A percentile compares a stretch with the other conserved stretches of the same genome.
phyloP scores from a whole-genome alignment of 352 stramenopile species.

The Pythium pyrilobum region DNA sequence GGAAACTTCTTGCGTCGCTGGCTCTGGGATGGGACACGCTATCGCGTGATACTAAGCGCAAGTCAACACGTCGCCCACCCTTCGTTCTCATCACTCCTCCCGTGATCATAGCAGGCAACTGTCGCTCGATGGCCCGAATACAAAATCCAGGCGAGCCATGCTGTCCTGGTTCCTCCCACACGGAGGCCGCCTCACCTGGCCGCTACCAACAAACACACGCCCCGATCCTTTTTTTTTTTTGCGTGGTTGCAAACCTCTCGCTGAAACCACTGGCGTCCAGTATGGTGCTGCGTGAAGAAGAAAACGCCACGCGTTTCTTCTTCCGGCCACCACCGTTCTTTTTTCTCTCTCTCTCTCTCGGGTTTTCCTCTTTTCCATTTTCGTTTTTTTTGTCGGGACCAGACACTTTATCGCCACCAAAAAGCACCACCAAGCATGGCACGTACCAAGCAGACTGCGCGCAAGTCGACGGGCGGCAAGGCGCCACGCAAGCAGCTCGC shows the following conservation, averaged over 20 bases:
- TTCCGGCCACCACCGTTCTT: not conserved
- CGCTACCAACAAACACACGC: too few species aligned
- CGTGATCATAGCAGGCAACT: not conserved
- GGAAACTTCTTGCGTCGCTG: not conserved
- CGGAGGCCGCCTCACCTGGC: too few species aligned
- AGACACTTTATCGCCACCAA: constrained; percentile 20
- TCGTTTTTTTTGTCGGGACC: constrained; percentile 29
- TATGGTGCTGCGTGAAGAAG: constrained; percentile 23
- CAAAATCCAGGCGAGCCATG: too few species aligned
- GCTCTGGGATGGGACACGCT: not conserved
- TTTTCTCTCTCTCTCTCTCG: not conserved
- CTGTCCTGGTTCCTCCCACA: too few species aligned
- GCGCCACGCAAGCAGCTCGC: constrained; percentile 92
- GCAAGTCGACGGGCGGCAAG: constrained; percentile 94
- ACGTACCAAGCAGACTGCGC: constrained; percentile 96
- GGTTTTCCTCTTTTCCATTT: constrained; percentile 26
- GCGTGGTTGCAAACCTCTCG: constrained; percentile 34
- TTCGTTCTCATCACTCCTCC: constrained; percentile 1
- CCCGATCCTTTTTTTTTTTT: not conserved
- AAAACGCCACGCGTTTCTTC: constrained; percentile 6
- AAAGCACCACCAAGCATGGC: constrained; percentile 61
- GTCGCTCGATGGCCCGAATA: too few species aligned
- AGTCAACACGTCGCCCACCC: constrained; percentile 4
- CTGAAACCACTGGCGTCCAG: constrained; percentile 29
- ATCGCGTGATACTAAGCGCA: not conserved